These are phyloP conservation scores for Chenopodium album DNA, from an alignment of 148 eudicot species.

Conservation along the genomic window DNA sequence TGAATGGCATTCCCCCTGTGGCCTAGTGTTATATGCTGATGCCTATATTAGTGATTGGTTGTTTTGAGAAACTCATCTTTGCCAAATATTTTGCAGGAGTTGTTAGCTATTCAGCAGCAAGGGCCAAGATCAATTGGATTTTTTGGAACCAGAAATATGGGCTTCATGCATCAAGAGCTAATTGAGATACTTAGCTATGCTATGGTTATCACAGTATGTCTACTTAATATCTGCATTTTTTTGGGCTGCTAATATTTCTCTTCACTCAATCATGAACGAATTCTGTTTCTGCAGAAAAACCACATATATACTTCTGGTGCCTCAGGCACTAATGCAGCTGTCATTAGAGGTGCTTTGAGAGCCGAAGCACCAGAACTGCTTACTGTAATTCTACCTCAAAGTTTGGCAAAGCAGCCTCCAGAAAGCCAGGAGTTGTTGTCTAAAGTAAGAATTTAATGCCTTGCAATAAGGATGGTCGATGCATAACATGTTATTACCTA, in stretches of 20 bases:
- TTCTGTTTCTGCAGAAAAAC: slow-evolving; percentile 60
- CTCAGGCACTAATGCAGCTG: slow-evolving; percentile 98
- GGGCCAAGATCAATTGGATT: slow-evolving; percentile 96
- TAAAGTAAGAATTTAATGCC: slow-evolving; percentile 52
- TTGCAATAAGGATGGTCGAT: not conserved
- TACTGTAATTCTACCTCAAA: slow-evolving; percentile 95
- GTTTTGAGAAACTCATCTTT: not conserved
- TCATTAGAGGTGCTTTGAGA: slow-evolving; percentile 96
- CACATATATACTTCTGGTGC: slow-evolving; percentile 97
- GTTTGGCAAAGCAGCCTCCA: slow-evolving; percentile 87
- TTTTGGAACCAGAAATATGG: slow-evolving; percentile 98
- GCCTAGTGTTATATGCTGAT: not conserved
- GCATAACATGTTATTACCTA: not conserved
- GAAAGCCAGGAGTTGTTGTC: slow-evolving; percentile 95
- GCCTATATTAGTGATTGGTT: not conserved
- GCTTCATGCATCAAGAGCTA: slow-evolving; percentile 99
- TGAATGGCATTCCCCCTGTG: not conserved
- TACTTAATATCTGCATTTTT: slow-evolving; percentile 2
- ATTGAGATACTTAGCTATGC: slow-evolving; percentile 99
- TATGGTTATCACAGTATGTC: slow-evolving; percentile 87
- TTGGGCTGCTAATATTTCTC: not conserved
- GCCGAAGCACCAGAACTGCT: slow-evolving; percentile 93
- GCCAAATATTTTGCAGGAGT: slow-evolving; percentile 49
- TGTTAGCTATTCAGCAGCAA: slow-evolving; percentile 96
- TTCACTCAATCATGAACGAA: slow-evolving; percentile 1